Percentiles rank a stretch among this genome's conserved stretches.
These are phyloP conservation scores for Leccinum pallidistipes DNA, from an alignment of 1,284 basidiomycete genomes.

Conservation along the genomic window DNA sequence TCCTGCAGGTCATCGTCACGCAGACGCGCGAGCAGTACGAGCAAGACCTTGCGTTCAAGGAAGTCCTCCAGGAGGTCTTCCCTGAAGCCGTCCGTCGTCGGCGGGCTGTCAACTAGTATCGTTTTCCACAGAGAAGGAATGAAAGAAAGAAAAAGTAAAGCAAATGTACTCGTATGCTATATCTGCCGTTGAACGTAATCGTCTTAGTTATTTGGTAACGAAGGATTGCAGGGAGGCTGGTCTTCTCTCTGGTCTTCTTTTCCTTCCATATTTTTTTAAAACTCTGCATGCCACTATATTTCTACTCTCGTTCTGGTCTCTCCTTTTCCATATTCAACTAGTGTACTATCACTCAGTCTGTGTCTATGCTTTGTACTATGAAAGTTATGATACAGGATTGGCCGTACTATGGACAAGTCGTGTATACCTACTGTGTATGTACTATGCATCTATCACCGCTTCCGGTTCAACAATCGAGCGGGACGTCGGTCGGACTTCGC, in stretches of 20 bases:
- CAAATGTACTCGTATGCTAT: slow-evolving; percentile 4
- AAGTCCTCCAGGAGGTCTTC: slow-evolving; percentile 30
- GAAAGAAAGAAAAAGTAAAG: slow-evolving; percentile 6
- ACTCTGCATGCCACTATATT: not conserved
- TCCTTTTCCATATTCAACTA: not conserved
- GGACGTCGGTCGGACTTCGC: not conserved
- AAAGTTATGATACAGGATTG: not conserved
- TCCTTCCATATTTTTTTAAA: slow-evolving; percentile 5
- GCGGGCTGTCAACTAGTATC: slow-evolving; percentile 6
- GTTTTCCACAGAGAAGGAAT: not conserved
- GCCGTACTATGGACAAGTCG: not conserved
- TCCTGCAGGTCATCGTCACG: slow-evolving; percentile 34
- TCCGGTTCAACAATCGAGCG: not conserved
- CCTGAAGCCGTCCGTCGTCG: slow-evolving; percentile 28
- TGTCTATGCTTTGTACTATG: not conserved
- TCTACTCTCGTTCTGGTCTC: not conserved
- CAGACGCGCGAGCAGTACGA: slow-evolving; percentile 37
- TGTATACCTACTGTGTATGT: not conserved
- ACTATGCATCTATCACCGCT: not conserved
- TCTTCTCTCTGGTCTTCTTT: slow-evolving; percentile 7
- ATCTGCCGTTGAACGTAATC: slow-evolving; percentile 11
- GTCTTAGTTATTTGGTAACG: slow-evolving; percentile 26
- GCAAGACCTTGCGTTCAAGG: slow-evolving; percentile 35
- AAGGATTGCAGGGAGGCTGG: slow-evolving; percentile 18
- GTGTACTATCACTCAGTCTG: not conserved